Conservation (phyloP, 1,139 yeast species). For the Kluyveromyces sp. region DNA sequence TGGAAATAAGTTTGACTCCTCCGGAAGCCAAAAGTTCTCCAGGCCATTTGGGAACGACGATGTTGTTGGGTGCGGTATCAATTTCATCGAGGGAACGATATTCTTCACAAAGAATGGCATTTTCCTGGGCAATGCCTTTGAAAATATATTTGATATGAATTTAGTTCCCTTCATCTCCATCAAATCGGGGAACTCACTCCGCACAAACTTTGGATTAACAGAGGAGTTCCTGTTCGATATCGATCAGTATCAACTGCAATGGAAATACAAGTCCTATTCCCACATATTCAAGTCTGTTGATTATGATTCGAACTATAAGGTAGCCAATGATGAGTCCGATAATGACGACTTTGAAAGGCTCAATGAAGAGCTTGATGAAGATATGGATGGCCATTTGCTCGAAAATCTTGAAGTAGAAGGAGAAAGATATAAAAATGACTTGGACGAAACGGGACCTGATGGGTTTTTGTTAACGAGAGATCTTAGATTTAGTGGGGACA, state of each 20-base stretch:
- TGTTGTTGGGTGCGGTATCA: conserved; percentile 77
- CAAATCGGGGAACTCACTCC: conserved; percentile 42
- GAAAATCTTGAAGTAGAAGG: not conserved
- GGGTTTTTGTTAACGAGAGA: conserved; percentile 20
- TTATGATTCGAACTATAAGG: conserved; percentile 7
- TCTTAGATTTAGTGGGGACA: conserved; percentile 19
- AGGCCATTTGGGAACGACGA: conserved; percentile 52
- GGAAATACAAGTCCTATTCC: conserved; percentile 32
- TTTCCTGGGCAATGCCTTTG: conserved; percentile 46
- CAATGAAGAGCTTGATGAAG: conserved; percentile 1
- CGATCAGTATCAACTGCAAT: conserved; percentile 49
- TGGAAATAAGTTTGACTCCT: conserved; percentile 42
- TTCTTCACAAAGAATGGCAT: conserved; percentile 84
- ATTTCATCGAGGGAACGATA: conserved; percentile 54
- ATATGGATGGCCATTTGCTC: conserved; percentile 10
- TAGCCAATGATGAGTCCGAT: conserved; percentile 9
- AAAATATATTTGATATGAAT: conserved; percentile 34
- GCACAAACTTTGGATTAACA: conserved; percentile 63
- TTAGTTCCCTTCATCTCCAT: conserved; percentile 48
- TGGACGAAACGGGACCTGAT: conserved; percentile 6
- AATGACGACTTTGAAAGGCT: conserved; percentile 4
- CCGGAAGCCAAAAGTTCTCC: conserved; percentile 35
- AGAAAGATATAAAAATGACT: not conserved
- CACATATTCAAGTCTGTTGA: conserved; percentile 25
- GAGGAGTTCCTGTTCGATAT: conserved; percentile 66